Evolutionary conservation across 2,329 filamentous ascomycete genomes (phyloP).

Genomic region (Nothomitra cinnamomea): DNA sequence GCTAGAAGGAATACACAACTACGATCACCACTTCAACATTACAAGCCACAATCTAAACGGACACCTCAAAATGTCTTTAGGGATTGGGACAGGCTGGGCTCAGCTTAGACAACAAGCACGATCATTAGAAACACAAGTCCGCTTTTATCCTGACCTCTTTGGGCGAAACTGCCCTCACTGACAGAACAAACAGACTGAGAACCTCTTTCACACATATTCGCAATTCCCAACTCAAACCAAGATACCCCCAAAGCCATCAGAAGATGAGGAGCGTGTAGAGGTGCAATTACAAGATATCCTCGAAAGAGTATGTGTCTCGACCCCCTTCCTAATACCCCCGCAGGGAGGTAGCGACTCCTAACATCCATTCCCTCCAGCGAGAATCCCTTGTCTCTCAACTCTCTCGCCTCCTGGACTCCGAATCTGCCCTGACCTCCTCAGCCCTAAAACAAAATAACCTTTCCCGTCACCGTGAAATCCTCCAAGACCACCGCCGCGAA

Average conservation of each 20-base stretch:
- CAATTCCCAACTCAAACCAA: constrained; percentile 71
- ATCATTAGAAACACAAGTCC: constrained; percentile 74
- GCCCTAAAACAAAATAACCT: constrained; percentile 97
- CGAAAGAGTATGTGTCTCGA: constrained; percentile 43
- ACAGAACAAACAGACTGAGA: constrained; percentile 51
- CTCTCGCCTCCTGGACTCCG: constrained; percentile 77
- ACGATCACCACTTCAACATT: background rate
- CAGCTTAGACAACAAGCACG: constrained; percentile 87
- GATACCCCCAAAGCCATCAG: constrained; percentile 65
- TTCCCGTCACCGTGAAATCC: constrained; percentile 74
- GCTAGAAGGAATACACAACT: background rate
- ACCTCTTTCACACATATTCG: constrained; percentile 53
- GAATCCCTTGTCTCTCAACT: constrained; percentile 70
- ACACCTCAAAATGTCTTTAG: constrained; percentile 23
- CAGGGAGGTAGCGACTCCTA: constrained; percentile 7
- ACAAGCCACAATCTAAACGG: background rate
- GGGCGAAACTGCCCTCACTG: background rate
- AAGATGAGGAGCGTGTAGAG: constrained; percentile 70
- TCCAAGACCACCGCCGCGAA: constrained; percentile 73
- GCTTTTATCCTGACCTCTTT: constrained; percentile 5
- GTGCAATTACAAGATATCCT: constrained; percentile 69
- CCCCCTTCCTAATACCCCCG: background rate
- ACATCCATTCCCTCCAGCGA: constrained; percentile 37
- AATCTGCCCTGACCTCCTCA: constrained; percentile 70
- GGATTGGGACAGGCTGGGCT: constrained; percentile 61